Evolutionary conservation across 1,284 basidiomycete genomes (phyloP), one percentile per base, ranked within the genome.

Genomic region (Golubevia sp.): DNA sequence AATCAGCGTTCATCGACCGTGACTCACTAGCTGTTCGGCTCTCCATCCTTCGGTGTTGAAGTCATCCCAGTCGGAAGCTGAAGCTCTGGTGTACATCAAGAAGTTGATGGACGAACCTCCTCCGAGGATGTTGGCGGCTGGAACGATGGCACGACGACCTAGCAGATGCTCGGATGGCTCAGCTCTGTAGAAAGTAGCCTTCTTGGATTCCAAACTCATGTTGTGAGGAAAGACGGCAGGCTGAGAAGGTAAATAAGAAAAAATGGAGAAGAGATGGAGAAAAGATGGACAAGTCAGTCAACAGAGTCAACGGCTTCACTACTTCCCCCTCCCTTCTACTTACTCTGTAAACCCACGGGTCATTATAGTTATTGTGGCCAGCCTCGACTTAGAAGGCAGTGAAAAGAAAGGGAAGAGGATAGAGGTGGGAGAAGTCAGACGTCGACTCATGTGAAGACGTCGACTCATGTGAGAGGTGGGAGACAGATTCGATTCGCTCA

Each of bases 1-100:
- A n/a, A n/a, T n/a, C n/a, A n/a, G n/a, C n/a, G n/a, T n/a, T n/a
- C n/a, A n/a, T n/a, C n/a, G n/a, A n/a, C n/a, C n/a, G n/a, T n/a
- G n/a, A n/a, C n/a, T n/a, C n/a, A 52, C 21, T 8, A 91, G 86
- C 72, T 90, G 89, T 89, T 85, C 25, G 18, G 87, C 87, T 8
- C 86, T 88, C 90, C 89, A 90, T 55, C 90, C 90, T 61, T 88
- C 87, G 38, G 86, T 86, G 85, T 90, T 90, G 86, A 91, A 91
- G 80, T 90, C 90, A 77, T 91, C 89, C 90, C 65, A 49, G 55
- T 66, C 61, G 2, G 44, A 44, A n/a, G 63, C 59, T 52, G 50
- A 52, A 52, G 50, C 50, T 5, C 50, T 89, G 89, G 86, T 88
- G 59, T 58, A 67, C 87, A 71, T 87, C 86, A 87, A 64, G 55